A percentile compares a stretch with the other conserved stretches of the same genome.
Conservation (phyloP, 345 rosid species). For the Erucastrum elatum region DNA sequence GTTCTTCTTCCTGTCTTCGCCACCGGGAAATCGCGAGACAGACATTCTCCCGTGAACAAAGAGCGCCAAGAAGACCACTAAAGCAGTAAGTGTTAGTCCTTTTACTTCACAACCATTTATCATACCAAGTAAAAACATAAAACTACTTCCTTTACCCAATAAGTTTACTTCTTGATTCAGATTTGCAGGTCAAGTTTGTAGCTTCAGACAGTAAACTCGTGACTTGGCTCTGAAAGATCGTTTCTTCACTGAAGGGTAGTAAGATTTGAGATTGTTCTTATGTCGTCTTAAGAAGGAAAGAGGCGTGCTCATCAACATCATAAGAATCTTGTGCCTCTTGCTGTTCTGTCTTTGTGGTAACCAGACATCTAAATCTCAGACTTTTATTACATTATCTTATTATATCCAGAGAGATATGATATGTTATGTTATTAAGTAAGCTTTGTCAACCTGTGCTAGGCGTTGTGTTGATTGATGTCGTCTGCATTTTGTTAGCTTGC, state of each 20-base stretch:
- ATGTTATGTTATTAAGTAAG: background rate
- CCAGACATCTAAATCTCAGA: too few relatives aligned
- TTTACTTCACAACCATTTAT: slow-evolving; percentile 3
- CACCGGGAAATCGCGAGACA: background rate
- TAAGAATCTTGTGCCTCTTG: slow-evolving; percentile 70
- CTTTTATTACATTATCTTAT: background rate
- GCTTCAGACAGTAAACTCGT: background rate
- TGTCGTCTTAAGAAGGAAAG: slow-evolving; percentile 67
- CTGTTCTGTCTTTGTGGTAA: slow-evolving; percentile 81
- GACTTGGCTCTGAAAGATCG: slow-evolving; percentile 11
- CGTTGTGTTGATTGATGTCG: background rate
- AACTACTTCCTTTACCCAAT: slow-evolving; percentile 4
- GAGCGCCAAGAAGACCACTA: background rate
- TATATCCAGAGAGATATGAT: background rate
- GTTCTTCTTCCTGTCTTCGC: background rate
- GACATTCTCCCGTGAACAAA: too few relatives aligned
- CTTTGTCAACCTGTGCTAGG: background rate
- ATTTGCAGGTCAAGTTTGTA: slow-evolving; percentile 45
- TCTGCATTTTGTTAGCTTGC: slow-evolving; percentile 28
- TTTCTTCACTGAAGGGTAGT: background rate
- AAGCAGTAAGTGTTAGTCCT: slow-evolving; percentile 14
- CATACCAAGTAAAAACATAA: background rate
- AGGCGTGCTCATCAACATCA: slow-evolving; percentile 39
- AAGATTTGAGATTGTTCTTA: slow-evolving; percentile 25
- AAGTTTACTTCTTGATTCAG: background rate